Evolutionary conservation across 2,329 filamentous ascomycete genomes (phyloP).

Genomic region (Ceratocystiopsis sp.): DNA sequence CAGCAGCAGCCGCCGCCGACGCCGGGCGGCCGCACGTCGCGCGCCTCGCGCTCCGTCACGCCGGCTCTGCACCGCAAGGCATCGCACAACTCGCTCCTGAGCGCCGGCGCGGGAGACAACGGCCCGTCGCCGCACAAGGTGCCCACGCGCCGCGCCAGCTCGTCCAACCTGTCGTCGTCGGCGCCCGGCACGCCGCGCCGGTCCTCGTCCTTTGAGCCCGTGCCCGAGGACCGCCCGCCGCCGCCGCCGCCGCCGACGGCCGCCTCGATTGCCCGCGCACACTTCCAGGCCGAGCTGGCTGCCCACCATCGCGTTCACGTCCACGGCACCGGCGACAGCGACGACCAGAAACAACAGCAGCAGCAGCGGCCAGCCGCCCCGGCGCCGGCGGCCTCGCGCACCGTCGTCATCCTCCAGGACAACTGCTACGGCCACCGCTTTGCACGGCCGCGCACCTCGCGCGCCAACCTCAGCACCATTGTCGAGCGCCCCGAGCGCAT

Average conservation of each 20-base stretch:
- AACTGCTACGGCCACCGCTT: constrained; percentile 89
- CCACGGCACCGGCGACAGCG: too few relatives aligned
- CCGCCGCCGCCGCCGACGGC: constrained; percentile 22
- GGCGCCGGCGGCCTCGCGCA: constrained; percentile 28
- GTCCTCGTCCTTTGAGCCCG: constrained; percentile 6
- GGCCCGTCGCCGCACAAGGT: constrained; percentile 1
- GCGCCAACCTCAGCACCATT: constrained; percentile 56
- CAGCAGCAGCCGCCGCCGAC: constrained; percentile 24
- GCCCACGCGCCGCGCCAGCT: constrained; percentile 31
- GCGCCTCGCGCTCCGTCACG: constrained; percentile 30
- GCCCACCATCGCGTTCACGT: constrained; percentile 3
- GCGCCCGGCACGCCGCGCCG: constrained; percentile 15
- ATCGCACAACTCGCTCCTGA: constrained; percentile 38
- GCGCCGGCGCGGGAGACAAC: constrained; percentile 17
- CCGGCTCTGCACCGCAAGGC: constrained; percentile 37
- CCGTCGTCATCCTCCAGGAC: constrained; percentile 78
- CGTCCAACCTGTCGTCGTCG: constrained; percentile 27
- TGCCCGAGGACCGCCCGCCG: constrained; percentile 2
- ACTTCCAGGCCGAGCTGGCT: constrained; percentile 54
- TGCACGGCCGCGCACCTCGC: constrained; percentile 63
- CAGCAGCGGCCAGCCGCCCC: too few relatives aligned
- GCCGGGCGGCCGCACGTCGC: constrained; percentile 22
- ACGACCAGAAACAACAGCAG: too few relatives aligned
- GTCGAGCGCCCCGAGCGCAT: constrained; percentile 89
- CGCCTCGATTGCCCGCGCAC: constrained; percentile 42